Conservation (phyloP, 805 yeast species). For the Wickerhamomyces canadensis region DNA sequence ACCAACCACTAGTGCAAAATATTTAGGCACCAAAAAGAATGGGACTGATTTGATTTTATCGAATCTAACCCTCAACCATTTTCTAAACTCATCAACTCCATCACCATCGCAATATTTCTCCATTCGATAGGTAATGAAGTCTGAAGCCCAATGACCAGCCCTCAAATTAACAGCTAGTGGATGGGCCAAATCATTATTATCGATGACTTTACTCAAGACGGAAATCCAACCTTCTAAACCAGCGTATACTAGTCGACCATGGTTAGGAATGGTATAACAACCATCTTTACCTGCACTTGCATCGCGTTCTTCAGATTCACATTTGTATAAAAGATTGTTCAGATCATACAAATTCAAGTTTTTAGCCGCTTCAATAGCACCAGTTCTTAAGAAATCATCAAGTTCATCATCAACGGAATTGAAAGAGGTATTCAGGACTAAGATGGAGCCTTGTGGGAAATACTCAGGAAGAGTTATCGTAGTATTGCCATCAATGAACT, state of each 20-base stretch:
- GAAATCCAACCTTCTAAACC: slow-evolving; percentile 93
- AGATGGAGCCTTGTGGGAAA: slow-evolving; percentile 89
- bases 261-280: slow-evolving; percentile 64
- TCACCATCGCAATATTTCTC: slow-evolving; percentile 42
- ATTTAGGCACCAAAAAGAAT: slow-evolving; percentile 76
- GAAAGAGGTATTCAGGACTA: slow-evolving; percentile 69
- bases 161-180: slow-evolving; percentile 79
- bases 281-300: slow-evolving; percentile 68
- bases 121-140: slow-evolving; percentile 60
- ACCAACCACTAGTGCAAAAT: slow-evolving; percentile 78
- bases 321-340: slow-evolving; percentile 67
- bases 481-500: slow-evolving; percentile 40
- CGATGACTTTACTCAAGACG: slow-evolving; percentile 55
- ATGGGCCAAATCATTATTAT: slow-evolving; percentile 73
- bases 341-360: slow-evolving; percentile 61
- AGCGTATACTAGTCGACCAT: slow-evolving; percentile 74
- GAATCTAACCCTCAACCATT: slow-evolving; percentile 67
- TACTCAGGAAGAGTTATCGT: slow-evolving; percentile 50
- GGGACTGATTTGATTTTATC: slow-evolving; percentile 64
- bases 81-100: slow-evolving; percentile 49
- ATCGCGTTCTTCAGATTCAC: slow-evolving; percentile 87
- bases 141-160: slow-evolving; percentile 86
- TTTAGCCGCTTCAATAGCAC: slow-evolving; percentile 69
- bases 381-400: slow-evolving; percentile 63
- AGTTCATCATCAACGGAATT: slow-evolving; percentile 59